Conservation (phyloP, 805 yeast genomes). For the Zygoascus bituminiphila region DNA sequence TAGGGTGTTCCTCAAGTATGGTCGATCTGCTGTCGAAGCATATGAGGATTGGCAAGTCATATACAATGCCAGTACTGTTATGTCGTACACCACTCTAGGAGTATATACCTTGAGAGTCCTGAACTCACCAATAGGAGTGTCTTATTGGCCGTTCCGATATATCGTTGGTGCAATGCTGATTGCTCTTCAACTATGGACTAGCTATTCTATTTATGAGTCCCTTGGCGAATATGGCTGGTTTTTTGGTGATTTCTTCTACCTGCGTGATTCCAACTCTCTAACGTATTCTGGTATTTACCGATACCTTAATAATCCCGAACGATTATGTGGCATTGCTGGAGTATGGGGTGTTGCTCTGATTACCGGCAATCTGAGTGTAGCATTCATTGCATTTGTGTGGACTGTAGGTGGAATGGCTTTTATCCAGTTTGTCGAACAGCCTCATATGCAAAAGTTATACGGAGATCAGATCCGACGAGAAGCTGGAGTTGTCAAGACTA, state of each 20-base stretch:
- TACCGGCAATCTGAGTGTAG: conserved; percentile 40
- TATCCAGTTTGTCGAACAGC: conserved; percentile 64
- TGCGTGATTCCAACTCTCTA: conserved; percentile 37
- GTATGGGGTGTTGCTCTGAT: conserved; percentile 65
- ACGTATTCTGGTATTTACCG: conserved; percentile 77
- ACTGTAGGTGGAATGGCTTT: conserved; percentile 56
- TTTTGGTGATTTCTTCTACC: conserved; percentile 75
- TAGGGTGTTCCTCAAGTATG: conserved; percentile 52
- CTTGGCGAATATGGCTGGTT: conserved; percentile 87
- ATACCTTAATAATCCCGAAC: conserved; percentile 76
- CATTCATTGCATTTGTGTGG: conserved; percentile 55
- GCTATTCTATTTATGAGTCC: conserved; percentile 55
- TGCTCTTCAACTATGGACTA: conserved; percentile 59
- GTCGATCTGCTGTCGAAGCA: conserved; percentile 55
- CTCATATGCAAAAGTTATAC: conserved; percentile 68
- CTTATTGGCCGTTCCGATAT: conserved; percentile 41
- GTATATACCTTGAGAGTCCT: conserved; percentile 28
- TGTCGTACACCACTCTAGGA: conserved; percentile 49
- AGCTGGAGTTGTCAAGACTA: conserved; percentile 35
- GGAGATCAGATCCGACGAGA: conserved; percentile 55
- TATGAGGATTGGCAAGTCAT: conserved; percentile 66
- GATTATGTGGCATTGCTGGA: conserved; percentile 68
- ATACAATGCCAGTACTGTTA: conserved; percentile 43
- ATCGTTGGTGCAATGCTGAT: conserved; percentile 52
- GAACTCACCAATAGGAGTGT: conserved; percentile 22